Evolutionary conservation across 140 eudicot species (phyloP).

Genomic region (Senecio squalidus): DNA sequence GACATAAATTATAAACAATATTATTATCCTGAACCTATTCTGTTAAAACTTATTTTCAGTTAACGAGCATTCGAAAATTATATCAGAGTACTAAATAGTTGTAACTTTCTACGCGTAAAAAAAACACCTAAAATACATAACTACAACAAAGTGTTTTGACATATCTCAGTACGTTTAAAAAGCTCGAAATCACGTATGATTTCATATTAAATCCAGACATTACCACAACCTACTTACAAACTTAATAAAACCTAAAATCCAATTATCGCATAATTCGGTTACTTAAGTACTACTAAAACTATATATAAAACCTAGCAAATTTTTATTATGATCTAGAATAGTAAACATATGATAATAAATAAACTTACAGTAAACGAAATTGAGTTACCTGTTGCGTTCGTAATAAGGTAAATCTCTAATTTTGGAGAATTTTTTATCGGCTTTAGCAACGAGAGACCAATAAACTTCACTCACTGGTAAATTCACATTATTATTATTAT

Average conservation of each 20-base stretch:
- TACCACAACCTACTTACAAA: no score
- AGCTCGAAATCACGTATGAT: neutral
- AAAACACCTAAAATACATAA: slow-evolving; percentile 2
- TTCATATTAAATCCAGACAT: neutral
- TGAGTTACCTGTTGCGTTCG: slow-evolving; percentile 70
- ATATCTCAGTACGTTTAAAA: neutral
- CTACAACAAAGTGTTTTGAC: neutral
- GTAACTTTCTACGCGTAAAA: neutral
- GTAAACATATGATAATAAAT: no score
- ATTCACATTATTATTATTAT: slow-evolving; percentile 9
- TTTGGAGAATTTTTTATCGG: slow-evolving; percentile 90
- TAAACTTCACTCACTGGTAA: slow-evolving; percentile 78
- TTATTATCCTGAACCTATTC: no score
- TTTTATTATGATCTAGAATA: no score
- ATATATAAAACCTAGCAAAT: no score
- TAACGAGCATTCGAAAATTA: no score
- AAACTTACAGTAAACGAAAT: no score
- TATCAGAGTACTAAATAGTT: neutral
- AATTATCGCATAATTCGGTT: no score
- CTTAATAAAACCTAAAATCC: no score
- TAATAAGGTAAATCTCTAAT: slow-evolving; percentile 94
- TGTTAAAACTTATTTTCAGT: no score
- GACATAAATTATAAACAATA: no score
- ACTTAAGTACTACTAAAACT: no score
- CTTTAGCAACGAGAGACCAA: slow-evolving; percentile 92